Percentiles rank a stretch among this genome's conserved stretches.
Evolutionary conservation across 345 rosid species (phyloP).

Genomic region (Salix udensis): DNA sequence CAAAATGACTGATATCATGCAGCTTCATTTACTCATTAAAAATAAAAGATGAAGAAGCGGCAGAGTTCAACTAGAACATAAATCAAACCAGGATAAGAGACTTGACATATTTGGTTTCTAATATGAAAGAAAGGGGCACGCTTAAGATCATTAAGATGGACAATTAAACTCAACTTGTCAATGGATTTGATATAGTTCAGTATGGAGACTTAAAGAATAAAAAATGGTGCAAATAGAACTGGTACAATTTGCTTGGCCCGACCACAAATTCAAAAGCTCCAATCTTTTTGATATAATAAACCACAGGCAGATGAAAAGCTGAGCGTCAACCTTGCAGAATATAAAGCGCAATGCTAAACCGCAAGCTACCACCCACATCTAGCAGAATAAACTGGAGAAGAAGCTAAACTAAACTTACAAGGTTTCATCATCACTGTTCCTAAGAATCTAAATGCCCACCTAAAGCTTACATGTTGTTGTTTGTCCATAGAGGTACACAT

Average conservation of each 20-base stretch:
- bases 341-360: neutral
- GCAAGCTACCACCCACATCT: neutral
- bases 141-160: neutral
- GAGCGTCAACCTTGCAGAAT: neutral
- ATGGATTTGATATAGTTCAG: neutral
- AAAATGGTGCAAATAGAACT: neutral
- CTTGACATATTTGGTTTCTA: neutral
- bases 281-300: neutral
- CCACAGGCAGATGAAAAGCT: neutral
- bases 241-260: neutral
- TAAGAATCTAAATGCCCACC: constrained; percentile 43
- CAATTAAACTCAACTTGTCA: neutral
- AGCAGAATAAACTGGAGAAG: neutral
- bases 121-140: neutral
- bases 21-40: neutral
- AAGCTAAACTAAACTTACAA: neutral
- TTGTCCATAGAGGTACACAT: constrained; percentile 67
- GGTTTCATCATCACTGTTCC: neutral
- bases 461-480: constrained; percentile 55
- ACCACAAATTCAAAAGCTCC: neutral
- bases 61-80: neutral
- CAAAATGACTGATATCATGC: neutral
- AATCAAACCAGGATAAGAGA: neutral
- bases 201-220: neutral
- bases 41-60: neutral